Conservation (phyloP, 2,329 filamentous ascomycete species). For the Hawksworthiomyces lignivorus region DNA sequence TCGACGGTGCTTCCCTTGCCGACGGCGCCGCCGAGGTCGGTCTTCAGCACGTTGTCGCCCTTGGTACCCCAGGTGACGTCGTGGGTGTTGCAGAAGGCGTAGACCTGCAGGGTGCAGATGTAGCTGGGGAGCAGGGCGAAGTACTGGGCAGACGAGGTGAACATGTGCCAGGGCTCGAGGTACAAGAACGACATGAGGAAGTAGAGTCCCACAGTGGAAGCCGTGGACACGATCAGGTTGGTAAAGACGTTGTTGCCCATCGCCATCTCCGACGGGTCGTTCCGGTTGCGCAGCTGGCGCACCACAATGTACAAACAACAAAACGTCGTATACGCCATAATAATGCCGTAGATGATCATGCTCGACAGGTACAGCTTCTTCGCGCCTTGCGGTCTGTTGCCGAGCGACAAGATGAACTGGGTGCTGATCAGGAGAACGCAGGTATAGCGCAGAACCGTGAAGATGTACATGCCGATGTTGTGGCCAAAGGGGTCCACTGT, state of each 20-base stretch:
- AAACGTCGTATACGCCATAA: constrained; percentile 95
- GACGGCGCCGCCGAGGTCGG: constrained; percentile 80
- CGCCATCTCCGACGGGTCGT: constrained; percentile 23
- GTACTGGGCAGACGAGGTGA: constrained; percentile 86
- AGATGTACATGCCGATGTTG: constrained; percentile 75
- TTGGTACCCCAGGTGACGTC: constrained; percentile 88
- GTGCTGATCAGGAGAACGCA: constrained; percentile 83
- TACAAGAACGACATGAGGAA: constrained; percentile 96
- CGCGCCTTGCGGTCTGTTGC: constrained; percentile 90
- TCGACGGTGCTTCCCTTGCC: constrained; percentile 72
- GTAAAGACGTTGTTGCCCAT: constrained; percentile 88
- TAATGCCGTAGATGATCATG: constrained; percentile 84
- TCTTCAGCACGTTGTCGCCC: constrained; percentile 91
- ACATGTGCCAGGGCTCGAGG: constrained; percentile 98
- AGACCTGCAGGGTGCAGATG: constrained; percentile 95
- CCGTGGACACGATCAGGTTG: constrained; percentile 84
- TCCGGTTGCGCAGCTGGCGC: constrained; percentile 57
- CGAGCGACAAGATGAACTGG: constrained; percentile 94
- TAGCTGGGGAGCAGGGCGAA: constrained; percentile 87
- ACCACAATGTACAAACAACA: constrained; percentile 83
- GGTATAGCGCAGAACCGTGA: constrained; percentile 75
- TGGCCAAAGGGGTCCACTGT: constrained; percentile 86
- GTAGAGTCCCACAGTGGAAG: constrained; percentile 86
- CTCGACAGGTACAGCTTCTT: constrained; percentile 81
- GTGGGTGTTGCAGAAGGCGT: constrained; percentile 97